Percentiles rank a stretch among this genome's conserved stretches.
phyloP scores from a whole-genome alignment of 2,329 filamentous ascomycete genomes.

The Penicillium hordei region DNA sequence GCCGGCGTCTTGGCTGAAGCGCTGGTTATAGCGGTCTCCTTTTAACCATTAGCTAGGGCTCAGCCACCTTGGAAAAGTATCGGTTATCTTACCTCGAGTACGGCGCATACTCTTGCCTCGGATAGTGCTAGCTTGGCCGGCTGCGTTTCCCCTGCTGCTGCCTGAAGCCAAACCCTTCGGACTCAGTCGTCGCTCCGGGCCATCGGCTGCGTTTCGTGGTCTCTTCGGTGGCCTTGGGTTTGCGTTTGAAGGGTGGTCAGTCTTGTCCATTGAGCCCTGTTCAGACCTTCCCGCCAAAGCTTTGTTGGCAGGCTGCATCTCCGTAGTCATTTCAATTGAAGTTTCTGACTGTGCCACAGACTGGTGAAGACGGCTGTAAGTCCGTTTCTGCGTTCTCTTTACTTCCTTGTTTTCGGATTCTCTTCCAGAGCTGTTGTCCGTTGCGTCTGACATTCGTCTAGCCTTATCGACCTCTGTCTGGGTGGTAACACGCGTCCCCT shows the following conservation, averaged over 20 bases:
- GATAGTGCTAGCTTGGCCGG: conserved; percentile 8
- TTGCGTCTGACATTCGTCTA: conserved; percentile 7
- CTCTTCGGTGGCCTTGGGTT: conserved; percentile 13
- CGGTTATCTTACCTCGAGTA: conserved; percentile 29
- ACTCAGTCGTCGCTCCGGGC: conserved; percentile 29
- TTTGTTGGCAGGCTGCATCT: neutral
- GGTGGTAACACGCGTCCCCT: neutral
- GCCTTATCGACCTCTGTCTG: conserved; percentile 2
- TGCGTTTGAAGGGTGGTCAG: neutral
- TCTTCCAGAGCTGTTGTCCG: conserved; percentile 3
- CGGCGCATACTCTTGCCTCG: conserved; percentile 24
- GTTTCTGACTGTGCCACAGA: conserved; percentile 9
- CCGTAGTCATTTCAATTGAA: neutral
- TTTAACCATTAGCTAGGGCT: conserved; percentile 12
- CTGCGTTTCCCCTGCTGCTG: conserved; percentile 20
- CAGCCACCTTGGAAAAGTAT: neutral
- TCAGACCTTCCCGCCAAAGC: neutral
- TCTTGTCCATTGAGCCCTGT: neutral
- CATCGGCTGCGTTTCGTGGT: conserved; percentile 20
- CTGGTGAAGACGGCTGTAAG: conserved; percentile 25
- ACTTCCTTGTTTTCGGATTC: conserved; percentile 8
- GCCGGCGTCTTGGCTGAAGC: conserved; percentile 26
- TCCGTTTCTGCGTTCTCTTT: conserved; percentile 23
- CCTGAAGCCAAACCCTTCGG: conserved; percentile 32
- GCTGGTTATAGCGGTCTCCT: conserved; percentile 36